Base-by-base conservation (phyloP, 202 grass and related monocot species). In the Cymbopogon flexuosus region DNA sequence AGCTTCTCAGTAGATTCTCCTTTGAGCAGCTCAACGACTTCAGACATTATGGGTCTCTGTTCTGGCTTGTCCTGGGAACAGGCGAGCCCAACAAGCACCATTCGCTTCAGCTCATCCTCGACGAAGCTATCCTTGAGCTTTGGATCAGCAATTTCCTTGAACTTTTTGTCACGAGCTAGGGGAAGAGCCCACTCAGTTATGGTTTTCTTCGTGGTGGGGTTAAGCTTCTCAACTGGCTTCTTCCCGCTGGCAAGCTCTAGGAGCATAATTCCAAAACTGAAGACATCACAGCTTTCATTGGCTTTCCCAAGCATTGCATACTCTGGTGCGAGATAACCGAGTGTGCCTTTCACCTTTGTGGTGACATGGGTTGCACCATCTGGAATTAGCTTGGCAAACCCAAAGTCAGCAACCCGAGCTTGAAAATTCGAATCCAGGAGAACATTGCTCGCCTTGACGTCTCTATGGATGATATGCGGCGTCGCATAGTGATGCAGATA, bases 371-470 rank as follows among this genome's bases (percentile, higher is more conserved):
- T 89, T 24, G 75, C 90, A 40, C 94, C 96, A 40, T 95, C 90
- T 36, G 90, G 96, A 79, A 95, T 87, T 83, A 99, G 88, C 84
- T 87, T 99, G 6, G 95, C 92, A 10, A 98, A 93, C 47, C 95
- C 95, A 42, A 98, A 98, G 86, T 98, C 95, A 5, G 95, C 87
- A 1, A 99, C 92, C 46, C 87, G 88, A 31, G 96, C 88, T 68
- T 88, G 89, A 73, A 93, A 99, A 60, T 85, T 88, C 0, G 84
- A 84, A 51, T 93, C 96, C 52, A 99, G 42, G 37, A 99, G 89
- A 58, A 99, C 85, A 43, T 99, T 99, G 73, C 96, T 99, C 0
- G 90, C 90, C 77, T 99, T 99, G 74, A 99, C 87, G 8, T 95
- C 90, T 65, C 86, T 85, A 79, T 99, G 96, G 73, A 99, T 95